Conservation (phyloP, 2,329 filamentous ascomycete species). For the Juglanconis oblonga region DNA sequence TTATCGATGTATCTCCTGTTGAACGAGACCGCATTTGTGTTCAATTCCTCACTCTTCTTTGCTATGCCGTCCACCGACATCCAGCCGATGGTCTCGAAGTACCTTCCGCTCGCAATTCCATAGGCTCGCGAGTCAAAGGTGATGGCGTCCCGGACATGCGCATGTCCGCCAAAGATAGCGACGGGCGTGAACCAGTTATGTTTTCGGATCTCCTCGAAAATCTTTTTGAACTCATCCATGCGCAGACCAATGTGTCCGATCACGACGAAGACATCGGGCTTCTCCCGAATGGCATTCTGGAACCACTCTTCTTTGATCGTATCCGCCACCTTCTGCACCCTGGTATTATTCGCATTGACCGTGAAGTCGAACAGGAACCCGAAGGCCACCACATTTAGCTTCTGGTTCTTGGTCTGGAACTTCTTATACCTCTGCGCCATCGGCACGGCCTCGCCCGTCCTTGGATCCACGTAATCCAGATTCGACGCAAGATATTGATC, state of each 20-base stretch:
- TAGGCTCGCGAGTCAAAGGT: slow-evolving; percentile 76
- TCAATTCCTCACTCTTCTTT: slow-evolving; percentile 32
- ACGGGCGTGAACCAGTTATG: slow-evolving; percentile 80
- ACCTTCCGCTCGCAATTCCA: slow-evolving; percentile 82
- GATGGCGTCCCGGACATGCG: slow-evolving; percentile 81
- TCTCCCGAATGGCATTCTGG: slow-evolving; percentile 76
- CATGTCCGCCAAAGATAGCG: slow-evolving; percentile 87
- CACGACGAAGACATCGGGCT: slow-evolving; percentile 84
- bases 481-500: slow-evolving; percentile 87
- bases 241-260: slow-evolving; percentile 81
- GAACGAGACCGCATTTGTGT: slow-evolving; percentile 53
- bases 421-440: slow-evolving; percentile 81
- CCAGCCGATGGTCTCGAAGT: slow-evolving; percentile 94
- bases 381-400: slow-evolving; percentile 79
- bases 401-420: slow-evolving; percentile 88
- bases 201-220: slow-evolving; percentile 76
- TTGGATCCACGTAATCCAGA: slow-evolving; percentile 77
- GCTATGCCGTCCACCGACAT: slow-evolving; percentile 72
- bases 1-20: slow-evolving; percentile 87
- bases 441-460: slow-evolving; percentile 67
- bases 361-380: slow-evolving; percentile 95
- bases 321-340: slow-evolving; percentile 76
- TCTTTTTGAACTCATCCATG: slow-evolving; percentile 72
- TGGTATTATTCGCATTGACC: slow-evolving; percentile 85
- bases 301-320: slow-evolving; percentile 88